A percentile compares a stretch with the other conserved stretches of the same genome.
phyloP scores from a whole-genome alignment of 768 basidiomycete species.

The Pholiota conissans region DNA sequence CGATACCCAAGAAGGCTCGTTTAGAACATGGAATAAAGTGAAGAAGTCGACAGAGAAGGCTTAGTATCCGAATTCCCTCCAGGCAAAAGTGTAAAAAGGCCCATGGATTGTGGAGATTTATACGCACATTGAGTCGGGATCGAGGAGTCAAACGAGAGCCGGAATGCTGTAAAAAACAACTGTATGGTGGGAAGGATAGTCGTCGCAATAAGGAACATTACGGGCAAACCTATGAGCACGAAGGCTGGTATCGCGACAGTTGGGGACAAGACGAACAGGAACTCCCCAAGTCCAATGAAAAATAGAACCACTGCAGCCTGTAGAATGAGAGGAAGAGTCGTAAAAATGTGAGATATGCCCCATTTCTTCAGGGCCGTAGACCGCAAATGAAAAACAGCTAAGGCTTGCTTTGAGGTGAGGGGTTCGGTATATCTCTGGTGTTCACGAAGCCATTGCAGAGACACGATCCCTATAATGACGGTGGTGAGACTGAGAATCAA shows the following conservation, averaged over 20 bases:
- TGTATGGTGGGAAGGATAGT: conserved; percentile 1
- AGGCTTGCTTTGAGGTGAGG: neutral
- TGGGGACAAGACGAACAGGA: neutral
- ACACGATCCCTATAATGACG: conserved; percentile 3
- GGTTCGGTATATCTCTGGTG: conserved; percentile 2
- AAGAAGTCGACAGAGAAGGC: too few relatives aligned
- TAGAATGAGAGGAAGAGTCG: neutral
- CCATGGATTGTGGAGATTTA: conserved; percentile 6
- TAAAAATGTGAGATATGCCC: conserved; percentile 1
- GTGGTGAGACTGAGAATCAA: conserved; percentile 1
- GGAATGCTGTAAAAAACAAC: neutral
- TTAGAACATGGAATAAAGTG: too few relatives aligned
- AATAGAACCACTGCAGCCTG: conserved; percentile 2
- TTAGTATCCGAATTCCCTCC: too few relatives aligned
- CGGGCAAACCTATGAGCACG: neutral
- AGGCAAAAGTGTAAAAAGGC: neutral
- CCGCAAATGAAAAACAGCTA: conserved; percentile 4
- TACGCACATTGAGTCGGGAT: neutral
- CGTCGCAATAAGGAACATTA: conserved; percentile 3
- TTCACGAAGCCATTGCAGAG: conserved; percentile 8
- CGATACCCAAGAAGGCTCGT: too few relatives aligned
- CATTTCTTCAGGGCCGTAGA: neutral
- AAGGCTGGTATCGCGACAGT: neutral
- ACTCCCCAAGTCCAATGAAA: conserved; percentile 1
- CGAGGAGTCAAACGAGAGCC: neutral